Conservation (phyloP, 805 yeast species). For the Candida sakaeoensis region DNA sequence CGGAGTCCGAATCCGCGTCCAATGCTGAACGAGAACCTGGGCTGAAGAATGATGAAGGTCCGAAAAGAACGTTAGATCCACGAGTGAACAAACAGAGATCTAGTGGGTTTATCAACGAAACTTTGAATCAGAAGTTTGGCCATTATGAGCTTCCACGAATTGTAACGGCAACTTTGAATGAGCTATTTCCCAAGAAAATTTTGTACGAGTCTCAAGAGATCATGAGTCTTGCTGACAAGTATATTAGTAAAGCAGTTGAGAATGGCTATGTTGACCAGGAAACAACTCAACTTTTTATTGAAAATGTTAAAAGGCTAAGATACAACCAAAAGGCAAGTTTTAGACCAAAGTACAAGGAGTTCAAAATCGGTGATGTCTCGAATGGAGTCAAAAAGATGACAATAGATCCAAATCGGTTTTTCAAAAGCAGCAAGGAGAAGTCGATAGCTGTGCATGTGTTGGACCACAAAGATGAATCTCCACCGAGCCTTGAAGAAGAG, state of each 20-base stretch:
- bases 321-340: background rate
- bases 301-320: background rate
- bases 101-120: background rate
- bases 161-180: background rate
- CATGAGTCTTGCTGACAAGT: background rate
- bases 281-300: background rate
- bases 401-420: background rate
- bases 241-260: background rate
- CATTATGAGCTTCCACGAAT: background rate
- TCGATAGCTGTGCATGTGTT: no score
- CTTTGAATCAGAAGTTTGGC: background rate
- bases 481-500: no score
- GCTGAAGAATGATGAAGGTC: background rate
- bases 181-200: background rate
- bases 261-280: background rate
- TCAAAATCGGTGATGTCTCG: slow-evolving; percentile 2
- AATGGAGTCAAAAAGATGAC: slow-evolving; percentile 1
- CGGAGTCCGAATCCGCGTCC: no score
- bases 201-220: background rate
- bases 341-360: slow-evolving; percentile 1
- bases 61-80: background rate
- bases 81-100: background rate
- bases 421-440: no score
- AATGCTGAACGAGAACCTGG: no score
- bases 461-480: no score